phyloP scores from a whole-genome alignment of 305 asterid species.

The Fraxinus albicans region DNA sequence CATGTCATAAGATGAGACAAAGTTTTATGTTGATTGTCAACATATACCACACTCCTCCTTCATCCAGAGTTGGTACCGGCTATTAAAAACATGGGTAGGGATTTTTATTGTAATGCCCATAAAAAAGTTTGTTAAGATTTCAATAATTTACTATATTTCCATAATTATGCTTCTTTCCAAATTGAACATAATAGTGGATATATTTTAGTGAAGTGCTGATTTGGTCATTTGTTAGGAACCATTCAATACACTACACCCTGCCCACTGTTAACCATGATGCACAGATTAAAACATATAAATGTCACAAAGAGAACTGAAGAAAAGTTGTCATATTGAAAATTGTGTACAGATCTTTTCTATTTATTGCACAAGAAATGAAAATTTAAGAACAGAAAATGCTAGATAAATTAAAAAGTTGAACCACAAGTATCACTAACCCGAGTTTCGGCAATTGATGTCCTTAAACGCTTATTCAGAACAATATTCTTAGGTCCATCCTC shows the following conservation, averaged over 20 bases:
- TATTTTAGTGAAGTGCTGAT: not conserved
- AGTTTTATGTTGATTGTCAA: not conserved
- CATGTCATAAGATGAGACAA: not conserved
- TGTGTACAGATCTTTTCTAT: conserved; percentile 1
- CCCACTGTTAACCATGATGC: conserved; percentile 5
- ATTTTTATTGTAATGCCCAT: not conserved
- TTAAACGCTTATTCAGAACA: conserved; percentile 73
- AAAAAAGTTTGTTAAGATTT: not conserved
- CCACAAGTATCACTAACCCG: conserved; percentile 64
- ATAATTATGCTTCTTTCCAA: not conserved
- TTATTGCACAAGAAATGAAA: not conserved
- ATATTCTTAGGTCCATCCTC: conserved; percentile 84
- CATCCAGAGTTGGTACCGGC: not conserved
- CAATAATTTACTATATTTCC: not conserved
- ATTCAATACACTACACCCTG: not conserved
- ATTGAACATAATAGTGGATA: not conserved
- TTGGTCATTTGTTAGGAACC: not conserved
- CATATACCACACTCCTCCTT: not conserved
- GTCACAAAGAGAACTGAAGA: not conserved
- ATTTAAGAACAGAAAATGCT: conserved; percentile 9
- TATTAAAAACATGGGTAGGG: not conserved
- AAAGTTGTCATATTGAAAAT: conserved; percentile 5
- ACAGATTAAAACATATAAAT: conserved; percentile 2
- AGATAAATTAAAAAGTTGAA: conserved; percentile 26
- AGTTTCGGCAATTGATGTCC: conserved; percentile 80